Conservation (phyloP, 306 rosid genomes). For the Corylus americana region DNA sequence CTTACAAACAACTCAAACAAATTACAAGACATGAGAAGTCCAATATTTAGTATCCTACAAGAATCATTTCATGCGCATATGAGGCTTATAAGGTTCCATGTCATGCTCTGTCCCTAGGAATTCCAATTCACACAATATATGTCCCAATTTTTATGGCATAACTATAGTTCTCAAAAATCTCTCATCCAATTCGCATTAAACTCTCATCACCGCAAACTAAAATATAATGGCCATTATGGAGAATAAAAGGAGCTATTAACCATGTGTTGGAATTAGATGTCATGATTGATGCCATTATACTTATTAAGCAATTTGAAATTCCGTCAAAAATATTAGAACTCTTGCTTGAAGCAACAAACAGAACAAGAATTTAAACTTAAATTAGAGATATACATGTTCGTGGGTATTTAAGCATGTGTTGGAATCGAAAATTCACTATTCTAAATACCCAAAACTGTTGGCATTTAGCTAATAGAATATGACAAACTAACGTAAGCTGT, state of each 20-base stretch:
- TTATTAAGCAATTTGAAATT: neutral
- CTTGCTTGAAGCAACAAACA: neutral
- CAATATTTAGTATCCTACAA: neutral
- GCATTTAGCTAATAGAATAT: neutral
- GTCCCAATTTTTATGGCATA: too few relatives aligned
- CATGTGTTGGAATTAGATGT: too few relatives aligned
- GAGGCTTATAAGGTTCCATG: neutral
- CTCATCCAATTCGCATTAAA: neutral
- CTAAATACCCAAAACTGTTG: constrained; percentile 9
- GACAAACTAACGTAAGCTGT: neutral
- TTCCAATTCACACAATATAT: neutral
- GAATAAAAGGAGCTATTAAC: neutral
- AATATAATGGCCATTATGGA: neutral
- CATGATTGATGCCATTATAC: neutral
- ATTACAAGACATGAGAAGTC: neutral
- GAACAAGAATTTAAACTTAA: neutral
- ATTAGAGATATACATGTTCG: neutral
- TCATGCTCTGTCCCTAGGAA: neutral
- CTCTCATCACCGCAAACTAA: neutral
- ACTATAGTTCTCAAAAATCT: too few relatives aligned
- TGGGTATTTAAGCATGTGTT: constrained; percentile 6
- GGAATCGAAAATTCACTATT: constrained; percentile 3
- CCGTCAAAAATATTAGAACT: neutral
- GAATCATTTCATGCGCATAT: neutral
- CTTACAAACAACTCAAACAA: neutral